Evolutionary conservation across 352 stramenopile species (phyloP).

Genomic region (Phytophthora cajani): DNA sequence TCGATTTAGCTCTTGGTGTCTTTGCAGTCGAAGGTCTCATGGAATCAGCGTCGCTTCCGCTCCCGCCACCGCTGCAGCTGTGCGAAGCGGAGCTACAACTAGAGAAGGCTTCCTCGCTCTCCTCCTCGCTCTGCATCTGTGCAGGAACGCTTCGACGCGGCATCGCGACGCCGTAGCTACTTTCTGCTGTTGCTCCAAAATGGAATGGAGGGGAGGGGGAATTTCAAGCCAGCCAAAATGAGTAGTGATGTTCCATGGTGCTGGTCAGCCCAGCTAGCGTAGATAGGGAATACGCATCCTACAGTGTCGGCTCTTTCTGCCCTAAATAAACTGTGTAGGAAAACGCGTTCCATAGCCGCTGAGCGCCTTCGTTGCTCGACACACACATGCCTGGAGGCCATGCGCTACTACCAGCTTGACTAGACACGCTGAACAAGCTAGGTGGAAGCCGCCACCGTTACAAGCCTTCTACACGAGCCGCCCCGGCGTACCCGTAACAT

Average conservation of each 20-base stretch:
- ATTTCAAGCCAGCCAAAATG: background rate
- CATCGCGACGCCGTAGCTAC: background rate
- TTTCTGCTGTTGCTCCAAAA: background rate
- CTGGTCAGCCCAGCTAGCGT: background rate
- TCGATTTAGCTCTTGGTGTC: background rate
- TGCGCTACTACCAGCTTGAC: too few species aligned
- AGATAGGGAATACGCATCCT: background rate
- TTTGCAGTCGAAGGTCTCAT: background rate
- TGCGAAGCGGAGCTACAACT: background rate
- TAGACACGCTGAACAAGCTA: too few species aligned
- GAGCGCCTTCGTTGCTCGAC: too few species aligned
- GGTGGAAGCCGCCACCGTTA: too few species aligned
- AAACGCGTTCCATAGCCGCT: too few species aligned
- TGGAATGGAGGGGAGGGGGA: background rate
- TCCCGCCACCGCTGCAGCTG: background rate
- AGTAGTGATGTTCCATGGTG: background rate
- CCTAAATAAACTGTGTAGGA: background rate
- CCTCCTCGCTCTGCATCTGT: background rate
- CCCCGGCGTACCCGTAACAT: too few species aligned
- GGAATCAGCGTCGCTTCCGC: background rate
- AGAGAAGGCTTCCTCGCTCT: background rate
- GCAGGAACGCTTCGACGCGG: background rate
- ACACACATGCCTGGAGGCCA: too few species aligned
- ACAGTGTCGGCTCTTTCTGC: background rate
- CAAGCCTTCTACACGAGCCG: too few species aligned